Evolutionary conservation across 805 yeast genomes (phyloP), one percentile per base, ranked within the genome.

Genomic region (Ogataea angusta): DNA sequence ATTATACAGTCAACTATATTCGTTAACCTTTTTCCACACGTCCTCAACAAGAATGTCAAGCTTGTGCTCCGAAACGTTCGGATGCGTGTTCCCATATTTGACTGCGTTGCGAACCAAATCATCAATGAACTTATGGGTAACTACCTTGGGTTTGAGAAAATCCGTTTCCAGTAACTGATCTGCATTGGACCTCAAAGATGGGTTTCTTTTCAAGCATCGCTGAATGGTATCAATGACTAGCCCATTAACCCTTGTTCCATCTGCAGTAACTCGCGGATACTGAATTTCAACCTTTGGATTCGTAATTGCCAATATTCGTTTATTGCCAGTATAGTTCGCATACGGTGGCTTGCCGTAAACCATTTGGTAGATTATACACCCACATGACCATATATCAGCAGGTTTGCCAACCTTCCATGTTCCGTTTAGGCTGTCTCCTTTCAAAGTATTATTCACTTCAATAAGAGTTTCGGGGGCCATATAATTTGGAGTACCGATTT

Each of bases 331-430:
- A 52, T 76, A 86, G 3, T 72, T 70, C 0, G 88, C 95, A 66
- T 87, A 90, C 1, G 99, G 99, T 2, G 97, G 91, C 46, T 75
- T 74, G 0, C 96, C 96, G 54, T 93, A 95, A 7, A 90, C 76
- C 95, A 93, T 88, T 61, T 93, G 98, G 63, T 89, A 91, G 1
- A 93, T 69, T 3, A 93, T 91, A 60, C 98, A 89, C 0, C 99
- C 99, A 64, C 96, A 85, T 15, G 98, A 89, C 99, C 99, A 93
- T 12, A 93, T 81, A 65, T 93, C 99, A 2, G 97, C 85, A 0
- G 98, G 96, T 53, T 82, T 83, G 1, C 98, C 97, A 9, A 90
- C 95, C 60, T 78, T 85, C 91, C 82, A 66, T 26, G 77, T 64
- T 42, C 65, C 41, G 56, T 45, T 48, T 9, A 41, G 16, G 30